Evolutionary conservation across 2,329 filamentous ascomycete species (phyloP).

Genomic region (Cladophialophora immunda): DNA sequence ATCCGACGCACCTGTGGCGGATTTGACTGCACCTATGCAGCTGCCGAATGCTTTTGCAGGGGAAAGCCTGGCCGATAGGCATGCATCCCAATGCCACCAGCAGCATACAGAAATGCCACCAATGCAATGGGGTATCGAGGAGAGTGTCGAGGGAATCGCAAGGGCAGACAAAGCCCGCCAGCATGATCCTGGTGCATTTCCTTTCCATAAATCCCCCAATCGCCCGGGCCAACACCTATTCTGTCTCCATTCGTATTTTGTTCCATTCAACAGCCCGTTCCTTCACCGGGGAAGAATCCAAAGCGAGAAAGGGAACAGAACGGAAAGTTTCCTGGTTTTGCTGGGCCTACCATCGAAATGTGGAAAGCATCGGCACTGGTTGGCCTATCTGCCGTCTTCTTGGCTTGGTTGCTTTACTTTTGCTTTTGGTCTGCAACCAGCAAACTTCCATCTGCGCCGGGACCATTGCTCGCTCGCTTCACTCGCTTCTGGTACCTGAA

Average conservation of each 20-base stretch:
- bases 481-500: slow-evolving; percentile 51
- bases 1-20: not conserved
- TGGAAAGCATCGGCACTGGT: not conserved
- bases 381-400: not conserved
- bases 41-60: not conserved
- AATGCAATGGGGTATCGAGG: not conserved
- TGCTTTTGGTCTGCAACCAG: not conserved
- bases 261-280: not conserved
- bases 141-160: not conserved
- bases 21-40: not conserved
- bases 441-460: slow-evolving; percentile 40
- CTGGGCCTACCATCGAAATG: not conserved
- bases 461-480: slow-evolving; percentile 51
- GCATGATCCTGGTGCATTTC: not conserved
- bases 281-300: not conserved
- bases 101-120: not conserved
- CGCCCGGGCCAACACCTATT: not conserved
- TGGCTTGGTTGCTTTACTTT: slow-evolving; percentile 4
- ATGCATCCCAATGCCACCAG: not conserved
- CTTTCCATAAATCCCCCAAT: not conserved
- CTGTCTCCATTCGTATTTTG: not conserved
- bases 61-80: not conserved
- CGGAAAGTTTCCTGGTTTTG: not conserved
- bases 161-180: not conserved
- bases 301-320: not conserved